phyloP scores from a whole-genome alignment of 2,329 filamentous ascomycete species.

The Phialophora verrucosa region DNA sequence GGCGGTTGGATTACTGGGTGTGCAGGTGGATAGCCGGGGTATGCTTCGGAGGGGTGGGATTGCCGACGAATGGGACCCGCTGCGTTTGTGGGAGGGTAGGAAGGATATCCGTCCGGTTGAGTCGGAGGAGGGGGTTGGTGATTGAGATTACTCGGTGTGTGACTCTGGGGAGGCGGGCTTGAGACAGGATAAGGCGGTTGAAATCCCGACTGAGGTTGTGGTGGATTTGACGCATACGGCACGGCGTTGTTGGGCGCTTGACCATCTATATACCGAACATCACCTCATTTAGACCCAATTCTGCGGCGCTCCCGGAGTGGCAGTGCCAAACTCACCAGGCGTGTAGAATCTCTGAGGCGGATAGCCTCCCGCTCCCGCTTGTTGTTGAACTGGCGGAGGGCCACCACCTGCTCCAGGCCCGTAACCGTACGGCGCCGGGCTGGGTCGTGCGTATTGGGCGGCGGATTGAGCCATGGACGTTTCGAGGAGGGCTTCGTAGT shows the following conservation, averaged over 20 bases:
- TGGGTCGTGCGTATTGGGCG: conserved; percentile 54
- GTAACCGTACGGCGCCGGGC: conserved; percentile 48
- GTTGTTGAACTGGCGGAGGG: conserved; percentile 35
- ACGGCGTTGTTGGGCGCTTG: conserved; percentile 43
- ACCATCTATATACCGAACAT: conserved; percentile 30
- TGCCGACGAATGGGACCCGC: conserved; percentile 29
- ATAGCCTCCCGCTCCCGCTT: conserved; percentile 37
- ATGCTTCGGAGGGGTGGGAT: conserved; percentile 47
- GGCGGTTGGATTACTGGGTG: conserved; percentile 32
- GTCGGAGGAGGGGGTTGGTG: conserved; percentile 19
- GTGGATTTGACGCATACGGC: conserved; percentile 32
- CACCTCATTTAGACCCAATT: conserved; percentile 23
- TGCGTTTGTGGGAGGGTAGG: conserved; percentile 52
- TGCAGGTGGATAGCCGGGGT: conserved; percentile 54
- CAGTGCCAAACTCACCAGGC: conserved; percentile 54
- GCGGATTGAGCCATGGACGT: conserved; percentile 95
- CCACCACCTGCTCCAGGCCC: conserved; percentile 37
- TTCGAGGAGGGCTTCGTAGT: conserved; percentile 95
- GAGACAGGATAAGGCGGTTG: conserved; percentile 49
- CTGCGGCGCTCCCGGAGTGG: conserved; percentile 16
- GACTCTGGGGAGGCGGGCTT: conserved; percentile 58
- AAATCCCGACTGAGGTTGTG: conserved; percentile 35
- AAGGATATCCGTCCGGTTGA: conserved; percentile 40
- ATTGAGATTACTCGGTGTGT: conserved; percentile 50
- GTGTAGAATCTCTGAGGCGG: conserved; percentile 71